Conservation (phyloP, 331 rosid genomes). For the Malus hybrid region DNA sequence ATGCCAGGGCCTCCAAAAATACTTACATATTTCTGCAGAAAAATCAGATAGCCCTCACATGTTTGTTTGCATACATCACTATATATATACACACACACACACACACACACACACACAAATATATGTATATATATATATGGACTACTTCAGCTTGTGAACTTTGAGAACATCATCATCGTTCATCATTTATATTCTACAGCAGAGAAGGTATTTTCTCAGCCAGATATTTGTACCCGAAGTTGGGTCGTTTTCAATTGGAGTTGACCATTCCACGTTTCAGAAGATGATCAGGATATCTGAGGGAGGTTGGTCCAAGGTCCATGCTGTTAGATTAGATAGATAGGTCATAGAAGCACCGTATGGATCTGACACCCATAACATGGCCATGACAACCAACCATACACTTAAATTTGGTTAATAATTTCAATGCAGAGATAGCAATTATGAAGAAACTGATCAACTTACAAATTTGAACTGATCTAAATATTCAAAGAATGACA, state of each 20-base stretch:
- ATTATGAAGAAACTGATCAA: neutral
- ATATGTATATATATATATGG: too few relatives aligned
- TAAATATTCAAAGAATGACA: too few relatives aligned
- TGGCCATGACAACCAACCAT: neutral
- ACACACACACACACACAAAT: too few relatives aligned
- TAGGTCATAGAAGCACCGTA: neutral
- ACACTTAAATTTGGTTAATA: neutral
- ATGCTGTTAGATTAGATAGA: neutral
- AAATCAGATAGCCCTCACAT: slow-evolving; percentile 18
- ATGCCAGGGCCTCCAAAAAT: slow-evolving; percentile 9
- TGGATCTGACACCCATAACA: neutral
- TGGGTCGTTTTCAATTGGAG: neutral
- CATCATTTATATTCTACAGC: neutral
- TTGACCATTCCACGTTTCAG: slow-evolving; percentile 25
- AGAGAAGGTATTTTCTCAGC: neutral
- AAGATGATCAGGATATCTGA: neutral
- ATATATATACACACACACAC: neutral
- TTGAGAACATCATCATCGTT: neutral
- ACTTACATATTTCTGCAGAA: neutral
- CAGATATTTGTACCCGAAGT: neutral
- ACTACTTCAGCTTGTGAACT: neutral
- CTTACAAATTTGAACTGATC: too few relatives aligned
- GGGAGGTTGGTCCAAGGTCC: neutral
- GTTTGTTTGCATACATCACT: slow-evolving; percentile 5
- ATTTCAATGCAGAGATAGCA: too few relatives aligned